These are phyloP conservation scores for Rhodosporidiobolus odoratus DNA, from an alignment of 768 basidiomycete species.

Conservation along the genomic window DNA sequence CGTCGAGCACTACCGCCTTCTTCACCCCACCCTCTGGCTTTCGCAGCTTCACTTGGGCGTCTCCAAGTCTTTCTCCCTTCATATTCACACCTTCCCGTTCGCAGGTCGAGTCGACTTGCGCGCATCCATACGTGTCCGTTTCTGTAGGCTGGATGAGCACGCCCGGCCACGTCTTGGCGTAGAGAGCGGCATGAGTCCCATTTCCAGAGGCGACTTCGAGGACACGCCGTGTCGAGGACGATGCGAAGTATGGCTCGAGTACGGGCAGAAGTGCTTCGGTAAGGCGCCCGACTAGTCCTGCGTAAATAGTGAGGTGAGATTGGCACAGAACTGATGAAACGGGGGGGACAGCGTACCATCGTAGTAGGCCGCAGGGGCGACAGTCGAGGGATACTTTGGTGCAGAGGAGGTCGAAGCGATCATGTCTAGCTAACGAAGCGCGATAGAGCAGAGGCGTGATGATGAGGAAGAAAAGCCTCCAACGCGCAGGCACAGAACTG, in stretches of 20 bases:
- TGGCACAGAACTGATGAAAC: too few relatives aligned
- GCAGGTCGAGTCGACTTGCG: background rate
- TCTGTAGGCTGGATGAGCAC: constrained; percentile 23
- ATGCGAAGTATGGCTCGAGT: constrained; percentile 4
- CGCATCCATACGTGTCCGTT: constrained; percentile 7
- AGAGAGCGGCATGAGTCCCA: constrained; percentile 13
- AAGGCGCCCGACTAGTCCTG: constrained; percentile 24
- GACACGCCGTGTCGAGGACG: background rate
- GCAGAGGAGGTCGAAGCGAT: too few relatives aligned
- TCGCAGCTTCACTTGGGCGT: too few relatives aligned
- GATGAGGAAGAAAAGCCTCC: too few relatives aligned
- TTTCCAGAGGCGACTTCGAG: constrained; percentile 25
- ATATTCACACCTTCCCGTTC: background rate
- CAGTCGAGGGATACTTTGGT: too few relatives aligned
- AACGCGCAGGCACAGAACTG: too few relatives aligned
- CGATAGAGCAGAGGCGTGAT: too few relatives aligned
- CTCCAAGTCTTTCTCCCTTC: background rate
- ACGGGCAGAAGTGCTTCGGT: constrained; percentile 6
- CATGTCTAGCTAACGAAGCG: too few relatives aligned
- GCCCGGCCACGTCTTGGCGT: constrained; percentile 1
- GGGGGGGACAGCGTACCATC: too few relatives aligned
- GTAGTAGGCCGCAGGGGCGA: too few relatives aligned
- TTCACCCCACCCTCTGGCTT: background rate
- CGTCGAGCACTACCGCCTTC: constrained; percentile 11
- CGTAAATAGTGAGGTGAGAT: too few relatives aligned